Base-by-base conservation (phyloP, 179 eudicot genomes). In the Drosera spatulata region DNA sequence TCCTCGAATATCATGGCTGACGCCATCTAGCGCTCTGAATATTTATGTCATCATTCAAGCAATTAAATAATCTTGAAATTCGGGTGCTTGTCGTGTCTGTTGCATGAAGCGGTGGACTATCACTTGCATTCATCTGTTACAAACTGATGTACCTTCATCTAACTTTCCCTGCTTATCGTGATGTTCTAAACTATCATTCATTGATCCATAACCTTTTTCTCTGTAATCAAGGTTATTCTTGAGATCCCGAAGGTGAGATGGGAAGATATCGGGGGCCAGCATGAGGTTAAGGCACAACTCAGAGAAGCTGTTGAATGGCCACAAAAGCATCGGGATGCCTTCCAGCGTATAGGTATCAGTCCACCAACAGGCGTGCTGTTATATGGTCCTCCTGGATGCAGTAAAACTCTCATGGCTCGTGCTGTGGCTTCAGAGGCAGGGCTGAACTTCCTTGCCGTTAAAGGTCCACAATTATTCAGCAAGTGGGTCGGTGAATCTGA, bases 401-500 rank as follows among this genome's bases (percentile, higher is more conserved):
- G 99, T 77, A 93, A 93, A 81, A 93, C 99, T 51, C 82, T 93
- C 57, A 75, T 93, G 86, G 99, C 99, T 4, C 93, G 95, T 71
- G 96, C 96, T 51, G 95, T 93, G 11, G 99, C 99, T 62, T 93
- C 88, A 61, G 93, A 88, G 78, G 93, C 99, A 9, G 82, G 86
- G 48, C 78, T 86, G 61, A 93, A 93, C 75, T 93, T 93, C 66
- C 88, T 89, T 66, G 90, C 96, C 7, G 95, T 93, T 7, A 93
- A 93, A 75, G 99, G 96, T 59, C 99, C 99, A 43, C 96, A 93
- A 72, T 81, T 93, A 65, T 93, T 86, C 69, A 89, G 94, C 84
- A 86, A 89, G 75, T 93, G 99, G 99, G 99, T 93, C 48, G 99
- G 96, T 69, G 99, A 93, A 82, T 86, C 99, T 44, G 99, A 93